Evolutionary conservation across 495 filamentous ascomycete species (phyloP).

Genomic region (Aspergillus olivimuriae): DNA sequence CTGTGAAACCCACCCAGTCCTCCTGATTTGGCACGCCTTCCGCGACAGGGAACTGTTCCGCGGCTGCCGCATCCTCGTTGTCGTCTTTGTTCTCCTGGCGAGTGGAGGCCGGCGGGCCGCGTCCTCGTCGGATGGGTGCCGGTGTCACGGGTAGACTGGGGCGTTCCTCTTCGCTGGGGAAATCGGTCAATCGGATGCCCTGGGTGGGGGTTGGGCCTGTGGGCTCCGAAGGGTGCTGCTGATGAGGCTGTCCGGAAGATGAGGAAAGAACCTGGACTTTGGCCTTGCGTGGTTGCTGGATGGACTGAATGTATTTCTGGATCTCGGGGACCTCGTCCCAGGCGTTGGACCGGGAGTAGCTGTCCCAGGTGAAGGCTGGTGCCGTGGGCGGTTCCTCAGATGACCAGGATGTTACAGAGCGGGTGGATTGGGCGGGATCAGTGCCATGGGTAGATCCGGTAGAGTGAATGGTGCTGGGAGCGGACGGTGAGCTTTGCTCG

Average conservation of each 20-base stretch:
- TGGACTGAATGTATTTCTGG: conserved; percentile 65
- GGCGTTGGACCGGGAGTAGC: conserved; percentile 65
- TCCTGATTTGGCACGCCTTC: conserved; percentile 77
- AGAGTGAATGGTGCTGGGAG: conserved; percentile 11
- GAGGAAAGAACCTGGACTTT: conserved; percentile 46
- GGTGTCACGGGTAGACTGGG: conserved; percentile 90
- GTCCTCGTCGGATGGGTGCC: conserved; percentile 59
- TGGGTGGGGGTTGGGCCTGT: conserved; percentile 28
- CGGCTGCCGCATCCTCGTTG: too few species aligned
- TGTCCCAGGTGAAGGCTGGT: conserved; percentile 47
- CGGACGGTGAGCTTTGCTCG: conserved; percentile 10
- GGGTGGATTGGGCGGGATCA: conserved; percentile 5
- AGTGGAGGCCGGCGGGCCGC: conserved; percentile 45
- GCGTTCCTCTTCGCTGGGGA: conserved; percentile 74
- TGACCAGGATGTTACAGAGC: conserved; percentile 35
- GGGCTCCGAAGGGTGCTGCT: too few species aligned
- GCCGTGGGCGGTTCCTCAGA: conserved; percentile 33
- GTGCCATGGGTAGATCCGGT: conserved; percentile 26
- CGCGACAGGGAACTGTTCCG: conserved; percentile 55
- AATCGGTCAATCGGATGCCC: conserved; percentile 70
- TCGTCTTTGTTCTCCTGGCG: conserved; percentile 44
- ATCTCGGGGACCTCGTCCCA: conserved; percentile 87
- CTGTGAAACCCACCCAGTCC: conserved; percentile 81
- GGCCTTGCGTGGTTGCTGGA: conserved; percentile 57
- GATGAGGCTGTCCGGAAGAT: conserved; percentile 8